phyloP scores from a whole-genome alignment of 225 moss, liverwort and hornwort genomes.

The Sphagnum tenellum region DNA sequence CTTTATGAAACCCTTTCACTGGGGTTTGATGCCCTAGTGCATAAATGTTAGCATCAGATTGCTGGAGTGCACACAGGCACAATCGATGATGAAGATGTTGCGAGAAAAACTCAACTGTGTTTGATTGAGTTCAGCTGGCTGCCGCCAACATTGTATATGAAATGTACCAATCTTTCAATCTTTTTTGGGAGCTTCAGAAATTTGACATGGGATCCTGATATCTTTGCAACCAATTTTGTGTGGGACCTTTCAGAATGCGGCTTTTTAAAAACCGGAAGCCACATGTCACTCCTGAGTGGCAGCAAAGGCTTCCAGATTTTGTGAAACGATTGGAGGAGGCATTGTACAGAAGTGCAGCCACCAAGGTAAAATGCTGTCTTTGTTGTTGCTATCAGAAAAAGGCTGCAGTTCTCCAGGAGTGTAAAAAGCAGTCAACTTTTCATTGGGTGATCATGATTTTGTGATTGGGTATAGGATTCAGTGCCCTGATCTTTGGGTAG shows the following conservation, averaged over 20 bases:
- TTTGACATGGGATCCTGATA: background rate
- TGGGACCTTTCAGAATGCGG: conserved; percentile 47
- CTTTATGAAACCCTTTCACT: too few relatives aligned
- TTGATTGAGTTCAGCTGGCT: background rate
- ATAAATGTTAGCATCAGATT: too few relatives aligned
- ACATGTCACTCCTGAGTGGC: conserved; percentile 69
- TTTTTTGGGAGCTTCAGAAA: background rate
- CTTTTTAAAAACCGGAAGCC: conserved; percentile 75
- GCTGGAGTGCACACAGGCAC: too few relatives aligned
- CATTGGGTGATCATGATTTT: too few relatives aligned
- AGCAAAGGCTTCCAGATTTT: conserved; percentile 94
- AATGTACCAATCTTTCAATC: background rate
- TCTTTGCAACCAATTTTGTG: background rate
- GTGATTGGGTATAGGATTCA: too few relatives aligned
- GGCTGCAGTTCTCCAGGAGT: too few relatives aligned
- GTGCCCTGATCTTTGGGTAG: too few relatives aligned
- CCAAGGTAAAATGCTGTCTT: conserved; percentile 41
- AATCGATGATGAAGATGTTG: too few relatives aligned
- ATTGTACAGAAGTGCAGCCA: conserved; percentile 59
- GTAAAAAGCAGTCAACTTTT: too few relatives aligned
- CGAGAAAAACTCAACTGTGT: too few relatives aligned
- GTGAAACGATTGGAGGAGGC: conserved; percentile 92
- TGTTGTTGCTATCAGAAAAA: too few relatives aligned
- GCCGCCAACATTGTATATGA: background rate
- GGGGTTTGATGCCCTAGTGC: too few relatives aligned